A percentile compares a stretch with the other conserved stretches of the same genome.
Evolutionary conservation across 2,329 filamentous ascomycete species (phyloP).

Genomic region (Fusarium siculi): DNA sequence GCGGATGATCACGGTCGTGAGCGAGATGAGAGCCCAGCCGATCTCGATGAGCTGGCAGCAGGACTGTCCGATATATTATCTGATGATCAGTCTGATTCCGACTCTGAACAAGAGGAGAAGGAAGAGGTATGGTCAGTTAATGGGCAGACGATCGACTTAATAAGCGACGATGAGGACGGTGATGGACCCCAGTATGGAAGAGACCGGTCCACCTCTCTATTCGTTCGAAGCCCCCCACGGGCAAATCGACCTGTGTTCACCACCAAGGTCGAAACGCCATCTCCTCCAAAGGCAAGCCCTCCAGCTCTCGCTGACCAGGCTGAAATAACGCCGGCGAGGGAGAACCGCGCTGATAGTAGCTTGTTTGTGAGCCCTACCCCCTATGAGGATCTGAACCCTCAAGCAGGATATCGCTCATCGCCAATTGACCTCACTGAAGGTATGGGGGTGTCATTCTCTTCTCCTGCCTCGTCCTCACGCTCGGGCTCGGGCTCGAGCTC

Average conservation of each 20-base stretch:
- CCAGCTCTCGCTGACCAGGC: too few relatives aligned
- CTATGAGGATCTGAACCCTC: conserved; percentile 4
- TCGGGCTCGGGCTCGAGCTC: background rate
- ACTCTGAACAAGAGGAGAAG: background rate
- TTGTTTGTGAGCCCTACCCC: conserved; percentile 30
- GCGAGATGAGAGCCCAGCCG: background rate
- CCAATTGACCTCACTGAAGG: background rate
- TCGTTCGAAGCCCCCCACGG: conserved; percentile 3
- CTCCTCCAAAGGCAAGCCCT: background rate
- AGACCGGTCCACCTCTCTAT: conserved; percentile 13
- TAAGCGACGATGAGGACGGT: background rate
- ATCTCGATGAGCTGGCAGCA: background rate
- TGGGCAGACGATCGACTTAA: conserved; percentile 1
- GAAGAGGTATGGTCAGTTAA: background rate
- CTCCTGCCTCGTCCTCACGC: background rate
- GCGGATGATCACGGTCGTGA: background rate
- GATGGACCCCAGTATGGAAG: background rate
- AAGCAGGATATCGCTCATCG: background rate
- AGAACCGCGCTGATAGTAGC: conserved; percentile 23
- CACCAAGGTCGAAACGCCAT: conserved; percentile 12
- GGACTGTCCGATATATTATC: background rate
- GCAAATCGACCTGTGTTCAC: background rate
- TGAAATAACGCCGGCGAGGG: background rate
- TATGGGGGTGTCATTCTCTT: background rate
- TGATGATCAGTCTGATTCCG: background rate